phyloP scores from a whole-genome alignment of 345 rosid species.

The Syzygium aqueum region DNA sequence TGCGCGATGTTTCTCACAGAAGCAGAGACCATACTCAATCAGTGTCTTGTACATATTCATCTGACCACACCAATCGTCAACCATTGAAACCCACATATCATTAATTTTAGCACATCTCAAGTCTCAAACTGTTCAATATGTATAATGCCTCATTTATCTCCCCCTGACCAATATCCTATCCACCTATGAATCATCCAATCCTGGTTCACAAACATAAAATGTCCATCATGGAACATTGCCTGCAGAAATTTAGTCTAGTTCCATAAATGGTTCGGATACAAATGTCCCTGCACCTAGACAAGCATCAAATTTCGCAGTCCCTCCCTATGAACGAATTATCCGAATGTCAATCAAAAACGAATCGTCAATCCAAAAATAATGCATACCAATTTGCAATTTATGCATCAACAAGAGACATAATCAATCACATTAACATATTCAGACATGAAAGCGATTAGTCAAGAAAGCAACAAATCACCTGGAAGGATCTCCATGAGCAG shows the following conservation, averaged over 20 bases:
- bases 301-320: not conserved
- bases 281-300: not conserved
- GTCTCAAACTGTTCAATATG: not conserved
- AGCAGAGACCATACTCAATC: not conserved
- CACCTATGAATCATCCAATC: not conserved
- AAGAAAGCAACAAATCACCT: conserved; percentile 32
- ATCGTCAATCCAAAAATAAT: not conserved
- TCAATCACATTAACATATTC: not conserved
- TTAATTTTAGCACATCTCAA: not conserved
- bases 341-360: not conserved
- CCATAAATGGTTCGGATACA: not conserved
- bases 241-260: not conserved
- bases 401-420: not conserved
- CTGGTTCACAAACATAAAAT: not conserved
- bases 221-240: not conserved
- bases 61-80: not conserved
- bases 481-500: conserved; percentile 83
- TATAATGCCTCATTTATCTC: not conserved
- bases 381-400: not conserved
- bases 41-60: not conserved
- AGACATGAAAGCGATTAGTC: not conserved
- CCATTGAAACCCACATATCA: not conserved
- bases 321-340: not conserved
- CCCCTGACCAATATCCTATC: not conserved
- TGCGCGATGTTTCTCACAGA: not conserved